These are phyloP conservation scores for Rubia balearica DNA, from an alignment of 305 asterid species.

Conservation along the genomic window DNA sequence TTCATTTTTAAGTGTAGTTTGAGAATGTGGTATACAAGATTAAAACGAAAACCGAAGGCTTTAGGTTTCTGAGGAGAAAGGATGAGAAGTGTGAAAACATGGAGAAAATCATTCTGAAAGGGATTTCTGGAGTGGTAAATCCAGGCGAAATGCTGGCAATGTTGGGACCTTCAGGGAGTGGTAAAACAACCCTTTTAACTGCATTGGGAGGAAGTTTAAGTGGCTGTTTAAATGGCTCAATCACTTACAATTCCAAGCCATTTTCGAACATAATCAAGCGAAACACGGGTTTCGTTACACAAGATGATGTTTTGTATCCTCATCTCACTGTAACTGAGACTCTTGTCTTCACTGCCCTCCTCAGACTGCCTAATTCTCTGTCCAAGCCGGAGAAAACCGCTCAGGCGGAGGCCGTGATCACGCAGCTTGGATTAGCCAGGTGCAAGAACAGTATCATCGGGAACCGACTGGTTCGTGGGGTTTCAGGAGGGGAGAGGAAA, in stretches of 20 bases:
- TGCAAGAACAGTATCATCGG: slow-evolving; percentile 59
- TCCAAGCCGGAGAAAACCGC: slow-evolving; percentile 32
- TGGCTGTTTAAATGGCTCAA: slow-evolving; percentile 41
- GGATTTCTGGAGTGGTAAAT: slow-evolving; percentile 46
- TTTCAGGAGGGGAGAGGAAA: slow-evolving; percentile 82
- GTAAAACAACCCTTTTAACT: slow-evolving; percentile 77
- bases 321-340: slow-evolving; percentile 74
- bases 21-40: slow-evolving; percentile 43
- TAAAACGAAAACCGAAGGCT: slow-evolving; percentile 19
- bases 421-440: slow-evolving; percentile 48
- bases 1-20: slow-evolving; percentile 31
- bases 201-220: slow-evolving; percentile 64
- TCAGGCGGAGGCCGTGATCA: slow-evolving; percentile 51
- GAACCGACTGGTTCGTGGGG: slow-evolving; percentile 42
- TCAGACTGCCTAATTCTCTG: slow-evolving; percentile 49
- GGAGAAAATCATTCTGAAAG: slow-evolving; percentile 54
- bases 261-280: slow-evolving; percentile 57
- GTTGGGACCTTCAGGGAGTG: slow-evolving; percentile 94
- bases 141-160: slow-evolving; percentile 81
- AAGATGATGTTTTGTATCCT: slow-evolving; percentile 67
- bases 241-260: slow-evolving; percentile 56
- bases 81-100: slow-evolving; percentile 20
- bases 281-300: slow-evolving; percentile 73
- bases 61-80: slow-evolving; percentile 15
- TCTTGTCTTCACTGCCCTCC: slow-evolving; percentile 62